phyloP scores from a whole-genome alignment of 805 yeast species.

The Lipomyces yamadae region DNA sequence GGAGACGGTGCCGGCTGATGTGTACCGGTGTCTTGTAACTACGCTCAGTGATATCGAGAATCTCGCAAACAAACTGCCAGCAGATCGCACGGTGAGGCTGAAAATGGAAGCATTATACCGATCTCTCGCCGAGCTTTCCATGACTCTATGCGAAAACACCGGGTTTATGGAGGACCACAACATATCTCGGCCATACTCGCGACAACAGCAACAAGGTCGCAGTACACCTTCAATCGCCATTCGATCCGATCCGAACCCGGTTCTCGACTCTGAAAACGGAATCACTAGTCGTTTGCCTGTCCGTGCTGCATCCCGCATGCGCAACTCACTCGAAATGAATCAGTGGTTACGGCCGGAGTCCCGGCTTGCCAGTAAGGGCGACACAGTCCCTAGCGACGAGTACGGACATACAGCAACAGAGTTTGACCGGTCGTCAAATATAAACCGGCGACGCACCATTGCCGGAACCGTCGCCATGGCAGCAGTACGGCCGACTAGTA shows the following conservation, averaged over 20 bases:
- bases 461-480: neutral
- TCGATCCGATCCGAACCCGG: conserved; percentile 1
- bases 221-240: neutral
- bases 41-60: conserved; percentile 2
- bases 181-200: no score
- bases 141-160: conserved; percentile 7
- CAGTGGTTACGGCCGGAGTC: conserved; percentile 31
- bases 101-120: conserved; percentile 27
- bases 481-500: neutral
- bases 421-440: neutral
- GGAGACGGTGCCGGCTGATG: conserved; percentile 4
- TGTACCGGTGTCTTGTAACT: conserved; percentile 5
- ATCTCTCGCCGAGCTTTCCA: conserved; percentile 21
- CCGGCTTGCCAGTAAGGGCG: conserved; percentile 21
- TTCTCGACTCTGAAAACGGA: neutral
- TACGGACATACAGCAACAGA: neutral
- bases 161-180: neutral
- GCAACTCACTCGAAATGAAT: conserved; percentile 25
- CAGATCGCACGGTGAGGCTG: conserved; percentile 8
- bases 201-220: neutral
- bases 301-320: conserved; percentile 34
- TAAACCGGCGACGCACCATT: neutral
- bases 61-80: conserved; percentile 13
- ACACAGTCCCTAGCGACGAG: neutral
- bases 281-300: conserved; percentile 21